Evolutionary conservation across 2,329 filamentous ascomycete species (phyloP).

Genomic region (Penicillium sclerotigenum): DNA sequence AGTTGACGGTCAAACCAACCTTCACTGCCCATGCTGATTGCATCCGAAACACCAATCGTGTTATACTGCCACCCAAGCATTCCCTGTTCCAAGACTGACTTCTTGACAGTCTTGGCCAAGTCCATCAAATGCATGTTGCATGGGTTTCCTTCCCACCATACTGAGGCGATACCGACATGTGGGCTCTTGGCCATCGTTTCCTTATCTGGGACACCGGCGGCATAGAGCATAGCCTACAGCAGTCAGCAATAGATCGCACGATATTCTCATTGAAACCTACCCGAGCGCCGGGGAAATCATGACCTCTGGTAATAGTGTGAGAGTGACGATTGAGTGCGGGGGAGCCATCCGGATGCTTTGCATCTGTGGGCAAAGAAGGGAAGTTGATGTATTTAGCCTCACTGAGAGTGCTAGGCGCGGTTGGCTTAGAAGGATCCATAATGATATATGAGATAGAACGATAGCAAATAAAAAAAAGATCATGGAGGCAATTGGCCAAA

Average conservation of each 20-base stretch:
- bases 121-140: constrained; percentile 82
- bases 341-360: constrained; percentile 54
- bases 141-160: constrained; percentile 98
- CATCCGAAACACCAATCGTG: constrained; percentile 84
- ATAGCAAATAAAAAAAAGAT: not conserved
- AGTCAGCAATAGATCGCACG: constrained; percentile 1
- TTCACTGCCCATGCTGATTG: constrained; percentile 92
- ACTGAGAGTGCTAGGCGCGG: constrained; percentile 32
- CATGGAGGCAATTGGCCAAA: not conserved
- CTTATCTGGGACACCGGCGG: constrained; percentile 78
- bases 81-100: constrained; percentile 70
- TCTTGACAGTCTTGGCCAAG: constrained; percentile 83
- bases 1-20: constrained; percentile 49
- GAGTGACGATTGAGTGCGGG: constrained; percentile 82
- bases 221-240: constrained; percentile 84
- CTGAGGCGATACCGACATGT: constrained; percentile 84
- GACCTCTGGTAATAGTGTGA: constrained; percentile 71
- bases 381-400: constrained; percentile 57
- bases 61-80: constrained; percentile 97
- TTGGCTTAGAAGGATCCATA: constrained; percentile 26
- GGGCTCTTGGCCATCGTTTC: constrained; percentile 85
- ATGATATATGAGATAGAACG: not conserved
- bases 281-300: constrained; percentile 91
- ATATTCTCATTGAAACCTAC: constrained; percentile 43
- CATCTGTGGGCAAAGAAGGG: constrained; percentile 52